phyloP scores from a whole-genome alignment of 768 basidiomycete genomes.

The Boletus speciosus region DNA sequence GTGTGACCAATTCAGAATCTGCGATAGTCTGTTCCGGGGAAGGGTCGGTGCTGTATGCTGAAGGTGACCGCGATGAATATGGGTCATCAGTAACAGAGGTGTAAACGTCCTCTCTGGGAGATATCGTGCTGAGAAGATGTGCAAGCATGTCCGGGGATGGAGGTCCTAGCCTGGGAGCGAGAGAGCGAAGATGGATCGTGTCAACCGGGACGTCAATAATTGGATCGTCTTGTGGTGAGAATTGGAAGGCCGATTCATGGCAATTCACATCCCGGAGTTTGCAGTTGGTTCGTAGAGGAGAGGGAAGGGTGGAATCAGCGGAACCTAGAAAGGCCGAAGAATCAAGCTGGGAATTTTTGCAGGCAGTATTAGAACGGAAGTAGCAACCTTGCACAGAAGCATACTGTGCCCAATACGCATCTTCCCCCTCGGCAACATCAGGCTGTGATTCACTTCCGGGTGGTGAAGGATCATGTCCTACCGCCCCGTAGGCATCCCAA shows the following conservation, averaged over 20 bases:
- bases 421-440: conserved; percentile 35
- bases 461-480: conserved; percentile 28
- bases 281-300: conserved; percentile 37
- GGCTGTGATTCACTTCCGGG: conserved; percentile 15
- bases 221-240: conserved; percentile 6
- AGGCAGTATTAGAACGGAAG: conserved; percentile 14
- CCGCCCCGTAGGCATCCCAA: conserved; percentile 62
- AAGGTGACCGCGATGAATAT: conserved; percentile 4
- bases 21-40: conserved; percentile 13
- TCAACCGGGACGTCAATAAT: conserved; percentile 14
- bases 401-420: conserved; percentile 79
- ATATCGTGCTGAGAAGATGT: conserved; percentile 26
- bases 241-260: background rate
- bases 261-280: conserved; percentile 19
- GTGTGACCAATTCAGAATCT: conserved; percentile 28
- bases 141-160: conserved; percentile 27
- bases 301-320: conserved; percentile 66
- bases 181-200: conserved; percentile 16
- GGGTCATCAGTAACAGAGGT: conserved; percentile 11
- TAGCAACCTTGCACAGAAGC: conserved; percentile 60
- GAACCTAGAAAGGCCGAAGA: conserved; percentile 44
- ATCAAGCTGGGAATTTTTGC: conserved; percentile 5
- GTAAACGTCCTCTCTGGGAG: conserved; percentile 21
- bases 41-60: conserved; percentile 3
- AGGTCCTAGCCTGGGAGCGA: conserved; percentile 11